phyloP scores from a whole-genome alignment of 305 asterid species.

The Withania somnifera region DNA sequence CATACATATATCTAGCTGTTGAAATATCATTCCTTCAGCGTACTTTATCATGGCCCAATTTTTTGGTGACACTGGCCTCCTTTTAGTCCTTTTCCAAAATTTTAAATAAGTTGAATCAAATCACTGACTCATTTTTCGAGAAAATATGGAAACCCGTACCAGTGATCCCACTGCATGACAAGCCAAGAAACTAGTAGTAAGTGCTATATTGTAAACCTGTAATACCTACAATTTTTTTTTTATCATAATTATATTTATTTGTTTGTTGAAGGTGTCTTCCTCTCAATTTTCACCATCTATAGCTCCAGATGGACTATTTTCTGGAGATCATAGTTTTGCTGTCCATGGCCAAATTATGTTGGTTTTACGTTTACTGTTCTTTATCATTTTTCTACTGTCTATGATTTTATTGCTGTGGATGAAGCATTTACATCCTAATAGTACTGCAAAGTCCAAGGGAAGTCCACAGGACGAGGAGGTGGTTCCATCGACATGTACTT shows the following conservation, averaged over 20 bases:
- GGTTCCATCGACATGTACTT: not conserved
- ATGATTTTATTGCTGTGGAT: not conserved
- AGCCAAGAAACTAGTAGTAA: not conserved
- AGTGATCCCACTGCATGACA: not conserved
- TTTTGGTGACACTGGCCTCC: not conserved
- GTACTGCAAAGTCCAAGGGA: not conserved
- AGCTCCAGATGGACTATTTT: not conserved
- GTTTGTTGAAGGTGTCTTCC: not conserved
- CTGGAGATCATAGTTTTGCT: not conserved
- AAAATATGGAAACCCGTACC: not conserved
- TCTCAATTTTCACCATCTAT: not conserved
- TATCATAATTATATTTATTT: not conserved
- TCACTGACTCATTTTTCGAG: not conserved
- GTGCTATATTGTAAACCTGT: no score
- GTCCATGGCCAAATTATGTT: constrained; percentile 3
- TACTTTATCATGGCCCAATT: not conserved
- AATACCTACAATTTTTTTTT: no score
- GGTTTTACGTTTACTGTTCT: not conserved
- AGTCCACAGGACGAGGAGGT: not conserved
- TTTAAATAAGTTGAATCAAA: not conserved
- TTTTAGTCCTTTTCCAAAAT: not conserved
- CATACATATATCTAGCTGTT: not conserved
- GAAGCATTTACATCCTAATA: not conserved
- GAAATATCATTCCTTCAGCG: not conserved
- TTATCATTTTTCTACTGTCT: not conserved